These are phyloP conservation scores for Lipomyces orientalis DNA, from an alignment of 805 yeast species.

Conservation along the genomic window DNA sequence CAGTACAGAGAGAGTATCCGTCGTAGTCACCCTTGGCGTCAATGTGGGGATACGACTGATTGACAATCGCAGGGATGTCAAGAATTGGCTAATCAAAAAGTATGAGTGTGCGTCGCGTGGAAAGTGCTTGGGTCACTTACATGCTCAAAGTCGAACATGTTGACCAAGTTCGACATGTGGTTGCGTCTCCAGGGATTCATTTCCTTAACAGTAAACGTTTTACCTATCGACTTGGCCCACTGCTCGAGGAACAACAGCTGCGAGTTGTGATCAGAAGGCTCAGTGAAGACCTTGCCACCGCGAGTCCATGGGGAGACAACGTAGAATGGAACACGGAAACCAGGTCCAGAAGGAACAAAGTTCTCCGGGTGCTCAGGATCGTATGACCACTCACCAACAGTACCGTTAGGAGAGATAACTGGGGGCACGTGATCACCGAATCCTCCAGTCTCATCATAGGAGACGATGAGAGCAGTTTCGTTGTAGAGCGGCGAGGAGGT, in stretches of 20 bases:
- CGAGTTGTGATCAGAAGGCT: constrained; percentile 42
- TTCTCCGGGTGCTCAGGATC: constrained; percentile 31
- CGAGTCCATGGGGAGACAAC: constrained; percentile 41
- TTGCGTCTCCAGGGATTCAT: constrained; percentile 40
- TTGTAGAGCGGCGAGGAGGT: constrained; percentile 33
- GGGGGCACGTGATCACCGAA: constrained; percentile 42
- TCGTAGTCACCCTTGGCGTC: constrained; percentile 12
- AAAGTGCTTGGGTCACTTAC: background rate
- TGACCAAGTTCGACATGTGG: constrained; percentile 38
- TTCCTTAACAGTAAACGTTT: constrained; percentile 21
- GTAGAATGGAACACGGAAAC: constrained; percentile 39
- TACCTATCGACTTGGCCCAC: constrained; percentile 37
- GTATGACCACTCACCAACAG: constrained; percentile 39
- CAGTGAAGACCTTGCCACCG: constrained; percentile 40
- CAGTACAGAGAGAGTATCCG: constrained; percentile 20
- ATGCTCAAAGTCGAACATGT: constrained; percentile 39
- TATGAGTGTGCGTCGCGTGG: background rate
- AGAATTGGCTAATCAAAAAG: constrained; percentile 31
- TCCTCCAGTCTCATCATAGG: constrained; percentile 43
- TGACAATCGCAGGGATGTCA: constrained; percentile 19
- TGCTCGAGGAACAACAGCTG: constrained; percentile 39
- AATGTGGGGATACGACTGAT: constrained; percentile 13
- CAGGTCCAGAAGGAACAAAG: constrained; percentile 39
- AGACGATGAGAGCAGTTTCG: constrained; percentile 38
- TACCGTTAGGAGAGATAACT: constrained; percentile 39